Evolutionary conservation across 2,329 filamentous ascomycete species (phyloP).

Genomic region (Podosphaera aphanis): DNA sequence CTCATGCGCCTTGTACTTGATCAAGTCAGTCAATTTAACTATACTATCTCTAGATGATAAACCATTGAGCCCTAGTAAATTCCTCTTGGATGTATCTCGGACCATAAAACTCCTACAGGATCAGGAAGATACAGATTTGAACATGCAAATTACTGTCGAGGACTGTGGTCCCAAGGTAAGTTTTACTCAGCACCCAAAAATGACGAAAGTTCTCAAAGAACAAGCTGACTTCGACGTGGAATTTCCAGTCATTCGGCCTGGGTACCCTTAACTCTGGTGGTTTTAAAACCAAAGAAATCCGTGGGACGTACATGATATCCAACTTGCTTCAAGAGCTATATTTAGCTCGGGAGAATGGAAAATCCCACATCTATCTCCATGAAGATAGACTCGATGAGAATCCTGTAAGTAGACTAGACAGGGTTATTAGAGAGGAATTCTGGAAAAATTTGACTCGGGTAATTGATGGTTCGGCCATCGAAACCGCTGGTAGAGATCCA

Average conservation of each 20-base stretch:
- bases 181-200: neutral
- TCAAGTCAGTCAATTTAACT: slow-evolving; percentile 1
- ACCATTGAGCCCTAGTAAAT: slow-evolving; percentile 46
- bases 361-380: slow-evolving; percentile 74
- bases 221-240: no score
- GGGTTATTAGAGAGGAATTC: slow-evolving; percentile 73
- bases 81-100: slow-evolving; percentile 65
- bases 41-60: slow-evolving; percentile 38
- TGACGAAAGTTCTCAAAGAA: no score
- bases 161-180: slow-evolving; percentile 72
- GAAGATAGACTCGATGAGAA: slow-evolving; percentile 86
- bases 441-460: slow-evolving; percentile 78
- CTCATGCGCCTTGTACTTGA: neutral
- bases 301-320: slow-evolving; percentile 91
- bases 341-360: slow-evolving; percentile 72
- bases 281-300: slow-evolving; percentile 68
- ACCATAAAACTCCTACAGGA: slow-evolving; percentile 58
- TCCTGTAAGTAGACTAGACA: slow-evolving; percentile 65
- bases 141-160: slow-evolving; percentile 95
- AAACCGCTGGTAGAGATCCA: slow-evolving; percentile 65
- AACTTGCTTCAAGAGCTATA: slow-evolving; percentile 90
- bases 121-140: slow-evolving; percentile 79
- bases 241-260: slow-evolving; percentile 20
- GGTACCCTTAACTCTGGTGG: slow-evolving; percentile 76
- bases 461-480: slow-evolving; percentile 74